Evolutionary conservation across 257 asterid species (phyloP), one percentile per base, ranked within the genome.

Genomic region (Paraleonurus japonicus): DNA sequence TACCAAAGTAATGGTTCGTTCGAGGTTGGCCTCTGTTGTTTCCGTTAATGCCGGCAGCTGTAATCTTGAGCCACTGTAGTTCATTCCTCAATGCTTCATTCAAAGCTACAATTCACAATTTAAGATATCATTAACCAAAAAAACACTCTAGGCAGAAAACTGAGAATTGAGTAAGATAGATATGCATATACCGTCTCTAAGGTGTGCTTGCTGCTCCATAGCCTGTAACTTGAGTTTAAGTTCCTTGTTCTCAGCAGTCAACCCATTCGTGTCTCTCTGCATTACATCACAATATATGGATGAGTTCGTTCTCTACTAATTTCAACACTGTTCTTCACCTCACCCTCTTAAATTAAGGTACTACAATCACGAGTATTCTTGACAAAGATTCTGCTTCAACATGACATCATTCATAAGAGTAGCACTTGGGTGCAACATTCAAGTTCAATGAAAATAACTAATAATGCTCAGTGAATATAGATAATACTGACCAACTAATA

Each of bases 151-250:
- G 19, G 28, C 15, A 17, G 12, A 24, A 4, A n/a, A 57, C 1
- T 23, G 17, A 3, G 19, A 27, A 24, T 15, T 6, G 23, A 59
- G 65, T 24, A 8, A 20, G 17, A 7, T n/a, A 3, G 3, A 3
- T 6, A 22, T 13, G 59, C 81, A 17, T 90, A 93, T 90, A 93
- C 98, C 98, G 73, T 93, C 98, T 81, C 92, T 85, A 66, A 93
- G 98, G 80, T 89, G 97, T 22, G 98, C 96, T 82, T 89, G 95
- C 73, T 93, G 92, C 78, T 90, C 98, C 82, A 90, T 62, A 48
- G 98, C 92, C 73, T 93, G 88, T 76, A 93, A 73, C 75, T 90
- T 95, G 73, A 90, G 77, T 76, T 84, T 86, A 73, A 93, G 97
- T 81, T 93, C 96, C 82, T 89, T 93, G 90, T 93, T 93, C 86